Percentiles rank a stretch among this genome's conserved stretches.
Evolutionary conservation across 805 yeast genomes (phyloP).

Genomic region (Yarrowia porcina): DNA sequence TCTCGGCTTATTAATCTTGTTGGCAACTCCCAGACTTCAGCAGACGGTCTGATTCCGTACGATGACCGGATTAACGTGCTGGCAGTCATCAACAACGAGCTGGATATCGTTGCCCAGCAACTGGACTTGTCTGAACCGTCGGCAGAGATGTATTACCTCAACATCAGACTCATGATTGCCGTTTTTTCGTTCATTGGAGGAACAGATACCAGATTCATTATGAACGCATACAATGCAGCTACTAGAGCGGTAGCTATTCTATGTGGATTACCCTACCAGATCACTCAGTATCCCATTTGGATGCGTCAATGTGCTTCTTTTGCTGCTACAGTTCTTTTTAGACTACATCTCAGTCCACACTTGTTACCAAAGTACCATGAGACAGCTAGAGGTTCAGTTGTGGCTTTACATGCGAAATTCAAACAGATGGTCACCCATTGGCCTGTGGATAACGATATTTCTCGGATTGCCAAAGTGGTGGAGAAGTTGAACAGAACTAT

Average conservation of each 20-base stretch:
- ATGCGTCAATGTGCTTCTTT: slow-evolving; percentile 82
- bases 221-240: slow-evolving; percentile 74
- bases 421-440: slow-evolving; percentile 88
- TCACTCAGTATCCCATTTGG: slow-evolving; percentile 82
- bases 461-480: slow-evolving; percentile 84
- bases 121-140: slow-evolving; percentile 56
- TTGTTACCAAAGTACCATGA: slow-evolving; percentile 70
- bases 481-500: slow-evolving; percentile 85
- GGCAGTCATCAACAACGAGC: slow-evolving; percentile 71
- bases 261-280: slow-evolving; percentile 62
- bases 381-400: slow-evolving; percentile 88
- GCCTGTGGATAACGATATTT: slow-evolving; percentile 87
- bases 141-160: slow-evolving; percentile 73
- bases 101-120: slow-evolving; percentile 65
- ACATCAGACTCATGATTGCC: slow-evolving; percentile 76
- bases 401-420: slow-evolving; percentile 83
- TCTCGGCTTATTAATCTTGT: slow-evolving; percentile 77
- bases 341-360: slow-evolving; percentile 74
- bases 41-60: slow-evolving; percentile 87
- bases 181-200: slow-evolving; percentile 82
- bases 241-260: slow-evolving; percentile 78
- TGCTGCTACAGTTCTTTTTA: slow-evolving; percentile 70
- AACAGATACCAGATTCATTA: slow-evolving; percentile 80
- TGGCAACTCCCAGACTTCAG: slow-evolving; percentile 81
- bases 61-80: slow-evolving; percentile 76